Conservation (phyloP, 2,329 filamentous ascomycete genomes). For the Fusarium denticulatum region DNA sequence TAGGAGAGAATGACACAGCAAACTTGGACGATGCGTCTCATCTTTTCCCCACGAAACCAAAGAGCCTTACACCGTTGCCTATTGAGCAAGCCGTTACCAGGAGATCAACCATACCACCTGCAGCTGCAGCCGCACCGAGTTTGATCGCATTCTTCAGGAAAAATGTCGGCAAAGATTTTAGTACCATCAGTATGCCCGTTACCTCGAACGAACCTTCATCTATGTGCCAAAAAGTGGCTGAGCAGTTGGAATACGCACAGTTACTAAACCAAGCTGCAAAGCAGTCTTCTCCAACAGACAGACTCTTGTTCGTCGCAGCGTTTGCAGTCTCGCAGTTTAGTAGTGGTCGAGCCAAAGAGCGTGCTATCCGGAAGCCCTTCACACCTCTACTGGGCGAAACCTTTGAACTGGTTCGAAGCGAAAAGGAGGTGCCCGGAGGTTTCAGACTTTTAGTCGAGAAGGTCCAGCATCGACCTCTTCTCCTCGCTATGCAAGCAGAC, state of each 20-base stretch:
- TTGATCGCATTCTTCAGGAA: constrained; percentile 94
- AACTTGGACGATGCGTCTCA: constrained; percentile 67
- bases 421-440: constrained; percentile 74
- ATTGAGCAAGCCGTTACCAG: constrained; percentile 72
- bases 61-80: constrained; percentile 80
- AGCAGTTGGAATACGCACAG: constrained; percentile 89
- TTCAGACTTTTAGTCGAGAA: constrained; percentile 96
- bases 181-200: constrained; percentile 96
- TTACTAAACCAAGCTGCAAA: constrained; percentile 81
- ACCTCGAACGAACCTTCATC: constrained; percentile 95
- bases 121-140: constrained; percentile 84
- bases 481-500: constrained; percentile 93
- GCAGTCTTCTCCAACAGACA: constrained; percentile 69
- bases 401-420: constrained; percentile 88
- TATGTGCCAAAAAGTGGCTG: constrained; percentile 85
- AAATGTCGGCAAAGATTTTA: constrained; percentile 97
- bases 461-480: constrained; percentile 89
- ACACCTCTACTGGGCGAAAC: constrained; percentile 97
- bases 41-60: constrained; percentile 80
- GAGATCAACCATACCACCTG: constrained; percentile 74
- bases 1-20: constrained; percentile 66
- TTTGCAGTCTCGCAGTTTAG: constrained; percentile 93
- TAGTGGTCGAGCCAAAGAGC: constrained; percentile 83
- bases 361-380: constrained; percentile 94
- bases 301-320: constrained; percentile 85